Conservation (phyloP, 805 yeast genomes). For the Nakazawaea populi region DNA sequence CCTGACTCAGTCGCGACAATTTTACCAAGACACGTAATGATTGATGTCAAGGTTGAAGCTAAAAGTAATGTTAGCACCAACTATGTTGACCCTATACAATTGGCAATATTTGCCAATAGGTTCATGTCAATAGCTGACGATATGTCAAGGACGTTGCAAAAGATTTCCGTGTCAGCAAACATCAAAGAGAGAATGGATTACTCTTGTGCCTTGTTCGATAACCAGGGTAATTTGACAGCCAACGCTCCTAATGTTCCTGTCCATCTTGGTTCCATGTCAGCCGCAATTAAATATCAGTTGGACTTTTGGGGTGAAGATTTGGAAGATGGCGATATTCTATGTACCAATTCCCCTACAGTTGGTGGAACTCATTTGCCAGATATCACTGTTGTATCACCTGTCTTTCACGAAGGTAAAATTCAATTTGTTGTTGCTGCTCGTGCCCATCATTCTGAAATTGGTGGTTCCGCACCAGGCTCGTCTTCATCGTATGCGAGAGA, state of each 20-base stretch:
- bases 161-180: conserved; percentile 22
- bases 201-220: conserved; percentile 25
- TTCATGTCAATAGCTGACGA: conserved; percentile 28
- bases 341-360: conserved; percentile 21
- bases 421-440: conserved; percentile 40
- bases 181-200: conserved; percentile 25
- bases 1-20: conserved; percentile 20
- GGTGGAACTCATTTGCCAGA: conserved; percentile 26
- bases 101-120: conserved; percentile 23
- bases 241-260: conserved; percentile 27
- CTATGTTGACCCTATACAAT: conserved; percentile 20
- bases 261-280: conserved; percentile 24
- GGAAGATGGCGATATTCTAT: conserved; percentile 20
- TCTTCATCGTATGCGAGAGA: conserved; percentile 40
- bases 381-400: conserved; percentile 41
- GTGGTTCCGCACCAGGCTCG: conserved; percentile 37
- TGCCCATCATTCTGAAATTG: conserved; percentile 43
- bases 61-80: conserved; percentile 19
- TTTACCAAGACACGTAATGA: conserved; percentile 20
- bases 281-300: conserved; percentile 19
- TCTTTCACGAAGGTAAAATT: conserved; percentile 25
- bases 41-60: conserved; percentile 12
- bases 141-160: conserved; percentile 23
- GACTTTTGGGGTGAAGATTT: conserved; percentile 19
- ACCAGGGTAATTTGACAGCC: conserved; percentile 22